phyloP scores from a whole-genome alignment of 164 flowering plant species.

The Malania oleifera region DNA sequence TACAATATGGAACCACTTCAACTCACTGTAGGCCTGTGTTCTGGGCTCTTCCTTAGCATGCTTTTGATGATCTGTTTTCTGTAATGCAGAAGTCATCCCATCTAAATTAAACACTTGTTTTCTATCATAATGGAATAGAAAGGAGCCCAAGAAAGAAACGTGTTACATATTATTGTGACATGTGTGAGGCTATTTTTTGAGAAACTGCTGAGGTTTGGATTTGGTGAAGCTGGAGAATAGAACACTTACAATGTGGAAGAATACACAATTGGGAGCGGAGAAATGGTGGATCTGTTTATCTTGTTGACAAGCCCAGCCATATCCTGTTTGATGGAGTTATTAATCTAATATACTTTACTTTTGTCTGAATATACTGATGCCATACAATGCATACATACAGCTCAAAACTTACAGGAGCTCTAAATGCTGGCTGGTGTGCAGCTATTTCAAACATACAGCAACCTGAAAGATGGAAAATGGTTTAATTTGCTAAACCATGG shows the following conservation, averaged over 20 bases:
- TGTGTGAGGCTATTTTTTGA: too few relatives aligned
- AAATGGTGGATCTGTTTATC: conserved; percentile 53
- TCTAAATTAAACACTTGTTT: background rate
- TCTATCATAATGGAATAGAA: background rate
- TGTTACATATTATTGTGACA: too few relatives aligned
- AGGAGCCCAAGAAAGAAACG: too few relatives aligned
- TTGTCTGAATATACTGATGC: background rate
- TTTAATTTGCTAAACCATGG: background rate
- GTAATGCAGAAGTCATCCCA: conserved; percentile 11
- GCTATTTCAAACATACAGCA: conserved; percentile 81
- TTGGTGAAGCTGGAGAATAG: background rate
- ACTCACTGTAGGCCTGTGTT: conserved; percentile 85
- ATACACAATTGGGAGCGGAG: conserved; percentile 65
- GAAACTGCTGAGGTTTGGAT: too few relatives aligned
- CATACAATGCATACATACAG: background rate
- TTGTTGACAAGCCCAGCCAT: conserved; percentile 67
- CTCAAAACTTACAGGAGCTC: conserved; percentile 48
- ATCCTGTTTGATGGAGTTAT: conserved; percentile 39
- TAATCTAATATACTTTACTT: background rate
- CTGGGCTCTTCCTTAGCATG: conserved; percentile 88
- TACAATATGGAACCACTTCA: conserved; percentile 2
- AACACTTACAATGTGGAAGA: conserved; percentile 59
- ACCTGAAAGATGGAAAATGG: conserved; percentile 27
- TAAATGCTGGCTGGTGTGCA: conserved; percentile 66
- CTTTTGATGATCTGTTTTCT: conserved; percentile 82